Evolutionary conservation across 176 grass and related monocot genomes (phyloP).

Genomic region (Phoenix roebelenii): DNA sequence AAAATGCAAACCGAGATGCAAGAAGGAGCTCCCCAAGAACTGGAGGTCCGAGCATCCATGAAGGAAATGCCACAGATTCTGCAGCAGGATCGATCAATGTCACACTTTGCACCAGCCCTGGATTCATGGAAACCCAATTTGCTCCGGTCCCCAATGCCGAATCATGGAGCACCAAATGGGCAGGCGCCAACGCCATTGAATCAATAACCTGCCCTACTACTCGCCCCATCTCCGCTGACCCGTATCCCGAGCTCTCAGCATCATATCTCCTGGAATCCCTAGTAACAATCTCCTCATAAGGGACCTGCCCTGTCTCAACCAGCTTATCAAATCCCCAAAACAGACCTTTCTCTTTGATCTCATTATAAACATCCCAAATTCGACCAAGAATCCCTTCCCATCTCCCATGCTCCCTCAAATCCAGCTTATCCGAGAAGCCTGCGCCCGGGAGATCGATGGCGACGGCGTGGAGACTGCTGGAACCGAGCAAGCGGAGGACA

Average conservation of each 20-base stretch:
- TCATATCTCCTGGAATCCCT: not conserved
- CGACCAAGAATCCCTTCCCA: conserved; percentile 18
- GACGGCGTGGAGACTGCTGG: conserved; percentile 24
- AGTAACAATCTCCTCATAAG: conserved; percentile 33
- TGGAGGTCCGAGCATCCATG: conserved; percentile 44
- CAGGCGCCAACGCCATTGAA: conserved; percentile 32
- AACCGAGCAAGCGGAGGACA: conserved; percentile 27
- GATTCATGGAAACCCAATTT: conserved; percentile 37
- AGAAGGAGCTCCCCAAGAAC: conserved; percentile 41
- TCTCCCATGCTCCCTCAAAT: not conserved
- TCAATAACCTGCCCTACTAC: conserved; percentile 35
- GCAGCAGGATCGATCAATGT: conserved; percentile 51
- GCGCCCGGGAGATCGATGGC: conserved; percentile 50
- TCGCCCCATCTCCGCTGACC: conserved; percentile 25
- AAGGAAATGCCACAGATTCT: conserved; percentile 50
- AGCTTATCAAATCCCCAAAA: conserved; percentile 85
- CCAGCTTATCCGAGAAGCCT: conserved; percentile 36
- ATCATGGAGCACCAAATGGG: conserved; percentile 79
- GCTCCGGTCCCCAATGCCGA: conserved; percentile 38
- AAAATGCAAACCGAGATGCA: conserved; percentile 42
- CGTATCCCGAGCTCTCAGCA: conserved; percentile 17
- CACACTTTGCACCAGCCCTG: conserved; percentile 34
- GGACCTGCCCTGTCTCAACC: conserved; percentile 55
- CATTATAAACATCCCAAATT: conserved; percentile 19
- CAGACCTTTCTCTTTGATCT: conserved; percentile 53